Base-by-base conservation (phyloP, 1,139 yeast genomes). In the Taphrina communis region DNA sequence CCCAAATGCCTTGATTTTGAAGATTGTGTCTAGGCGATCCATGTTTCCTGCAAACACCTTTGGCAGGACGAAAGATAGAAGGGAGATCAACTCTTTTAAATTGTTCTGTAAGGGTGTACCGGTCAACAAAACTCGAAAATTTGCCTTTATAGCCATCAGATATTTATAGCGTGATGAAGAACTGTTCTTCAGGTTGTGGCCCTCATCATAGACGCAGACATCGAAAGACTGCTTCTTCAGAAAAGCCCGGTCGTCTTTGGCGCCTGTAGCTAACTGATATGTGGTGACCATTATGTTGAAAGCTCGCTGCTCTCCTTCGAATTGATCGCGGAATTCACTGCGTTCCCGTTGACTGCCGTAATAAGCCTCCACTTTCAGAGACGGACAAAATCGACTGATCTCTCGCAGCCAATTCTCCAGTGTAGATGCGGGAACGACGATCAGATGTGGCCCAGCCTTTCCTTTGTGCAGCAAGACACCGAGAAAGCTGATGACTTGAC, bases 51-150 rank as follows among this genome's bases (percentile, higher is more conserved):
- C 85, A 78, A 94, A 94, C 57, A 93, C 81, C 36, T 84, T 80
- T 0, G 99, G 99, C 75, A 95, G 81, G 80, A 95, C 94, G 76
- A 94, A 94, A 60, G 97, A 91, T 71, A 94, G 82, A 70, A 94
- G 81, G 0, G 98, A 92, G 73, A 95, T 93, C 71, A 94, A 83
- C 76, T 94, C 99, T 75, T 88, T 86, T 75, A 94, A 81, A 76
- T 94, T 94, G 77, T 94, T 94, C 76, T 94, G 99, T 71, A 95
- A 81, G 7, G 99, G 99, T 0, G 99, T 94, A 78, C 99, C 99
- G 0, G 99, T 94, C 72, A 94, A 83, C 66, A 94, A 79, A 56
- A 95, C 80, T 74, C 99, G 83, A 79, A 94, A 95, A 36, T 85
- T 84, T 0, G 95, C 97, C 70, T 82, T 84, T 57, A 94, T 81